Percentiles rank a stretch among this genome's conserved stretches.
phyloP scores from a whole-genome alignment of 2,329 filamentous ascomycete genomes.

The Pseudogymnoascus destructans region DNA sequence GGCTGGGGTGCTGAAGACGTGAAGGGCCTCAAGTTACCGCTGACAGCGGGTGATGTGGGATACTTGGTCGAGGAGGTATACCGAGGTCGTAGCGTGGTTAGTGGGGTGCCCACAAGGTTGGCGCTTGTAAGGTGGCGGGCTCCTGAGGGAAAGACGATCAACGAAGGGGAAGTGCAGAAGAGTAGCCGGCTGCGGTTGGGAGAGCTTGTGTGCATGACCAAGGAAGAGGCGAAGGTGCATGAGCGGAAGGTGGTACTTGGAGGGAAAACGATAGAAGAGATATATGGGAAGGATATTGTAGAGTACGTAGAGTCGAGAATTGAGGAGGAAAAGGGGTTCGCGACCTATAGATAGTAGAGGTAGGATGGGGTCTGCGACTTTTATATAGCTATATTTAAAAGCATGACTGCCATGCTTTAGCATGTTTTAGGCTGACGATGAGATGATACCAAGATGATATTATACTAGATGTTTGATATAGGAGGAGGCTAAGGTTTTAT shows the following conservation, averaged over 20 bases:
- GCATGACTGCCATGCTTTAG: not conserved
- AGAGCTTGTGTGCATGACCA: constrained; percentile 82
- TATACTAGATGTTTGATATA: not conserved
- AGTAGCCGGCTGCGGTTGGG: constrained; percentile 53
- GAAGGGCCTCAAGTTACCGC: constrained; percentile 63
- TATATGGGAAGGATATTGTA: constrained; percentile 61
- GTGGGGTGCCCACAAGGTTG: constrained; percentile 66
- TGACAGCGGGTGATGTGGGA: constrained; percentile 68
- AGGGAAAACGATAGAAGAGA: constrained; percentile 50
- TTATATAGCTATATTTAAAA: too few species aligned
- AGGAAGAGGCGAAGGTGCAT: constrained; percentile 72
- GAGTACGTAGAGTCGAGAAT: constrained; percentile 53
- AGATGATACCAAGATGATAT: too few species aligned
- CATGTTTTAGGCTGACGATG: too few species aligned
- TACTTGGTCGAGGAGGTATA: constrained; percentile 87
- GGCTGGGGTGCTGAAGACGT: constrained; percentile 33
- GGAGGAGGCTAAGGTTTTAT: too few species aligned
- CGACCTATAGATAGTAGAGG: not conserved
- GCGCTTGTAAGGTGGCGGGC: constrained; percentile 69
- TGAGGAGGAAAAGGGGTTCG: constrained; percentile 43
- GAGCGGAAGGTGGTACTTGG: constrained; percentile 67
- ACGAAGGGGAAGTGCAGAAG: constrained; percentile 62
- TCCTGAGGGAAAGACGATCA: constrained; percentile 45
- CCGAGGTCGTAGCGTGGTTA: constrained; percentile 68
- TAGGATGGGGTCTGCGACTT: not conserved